Conservation (phyloP, 2,329 filamentous ascomycete genomes). For the Stachybotrys elegans region DNA sequence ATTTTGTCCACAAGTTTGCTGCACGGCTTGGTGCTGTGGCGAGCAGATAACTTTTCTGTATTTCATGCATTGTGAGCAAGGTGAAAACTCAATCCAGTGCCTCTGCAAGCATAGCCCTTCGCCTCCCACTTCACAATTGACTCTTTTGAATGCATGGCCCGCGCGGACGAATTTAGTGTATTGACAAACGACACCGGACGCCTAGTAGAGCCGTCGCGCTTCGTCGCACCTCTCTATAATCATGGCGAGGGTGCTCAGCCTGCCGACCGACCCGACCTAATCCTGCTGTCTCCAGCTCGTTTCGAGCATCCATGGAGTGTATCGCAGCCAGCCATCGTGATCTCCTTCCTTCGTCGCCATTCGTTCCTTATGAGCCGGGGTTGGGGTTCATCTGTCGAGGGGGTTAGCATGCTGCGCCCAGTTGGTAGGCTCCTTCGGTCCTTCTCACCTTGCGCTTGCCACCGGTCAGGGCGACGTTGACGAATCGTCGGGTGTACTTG, state of each 20-base stretch:
- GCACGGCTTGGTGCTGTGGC: no score
- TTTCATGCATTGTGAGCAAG: no score
- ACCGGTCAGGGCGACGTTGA: constrained; percentile 94
- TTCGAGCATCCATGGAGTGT: constrained; percentile 24
- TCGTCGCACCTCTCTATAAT: constrained; percentile 25
- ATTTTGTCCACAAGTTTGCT: no score
- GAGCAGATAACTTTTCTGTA: no score
- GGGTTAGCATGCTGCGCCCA: neutral
- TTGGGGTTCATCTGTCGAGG: constrained; percentile 74
- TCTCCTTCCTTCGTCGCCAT: constrained; percentile 19
- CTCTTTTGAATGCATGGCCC: constrained; percentile 3
- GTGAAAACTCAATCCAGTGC: no score
- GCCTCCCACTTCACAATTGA: constrained; percentile 10
- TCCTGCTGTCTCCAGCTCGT: constrained; percentile 27
- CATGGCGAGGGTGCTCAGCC: constrained; percentile 27
- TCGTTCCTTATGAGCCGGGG: constrained; percentile 59
- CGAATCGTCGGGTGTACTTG: constrained; percentile 94
- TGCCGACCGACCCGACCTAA: constrained; percentile 29
- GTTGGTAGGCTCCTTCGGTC: constrained; percentile 1
- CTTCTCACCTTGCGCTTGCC: constrained; percentile 91
- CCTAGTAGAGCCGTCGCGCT: constrained; percentile 31
- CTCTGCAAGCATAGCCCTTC: no score
- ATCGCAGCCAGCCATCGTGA: constrained; percentile 14
- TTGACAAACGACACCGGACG: constrained; percentile 39
- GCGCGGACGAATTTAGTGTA: constrained; percentile 30